Percentiles rank a stretch among this genome's conserved stretches.
phyloP scores from a whole-genome alignment of 2,329 filamentous ascomycete genomes.

The Fusarium kyushuense region DNA sequence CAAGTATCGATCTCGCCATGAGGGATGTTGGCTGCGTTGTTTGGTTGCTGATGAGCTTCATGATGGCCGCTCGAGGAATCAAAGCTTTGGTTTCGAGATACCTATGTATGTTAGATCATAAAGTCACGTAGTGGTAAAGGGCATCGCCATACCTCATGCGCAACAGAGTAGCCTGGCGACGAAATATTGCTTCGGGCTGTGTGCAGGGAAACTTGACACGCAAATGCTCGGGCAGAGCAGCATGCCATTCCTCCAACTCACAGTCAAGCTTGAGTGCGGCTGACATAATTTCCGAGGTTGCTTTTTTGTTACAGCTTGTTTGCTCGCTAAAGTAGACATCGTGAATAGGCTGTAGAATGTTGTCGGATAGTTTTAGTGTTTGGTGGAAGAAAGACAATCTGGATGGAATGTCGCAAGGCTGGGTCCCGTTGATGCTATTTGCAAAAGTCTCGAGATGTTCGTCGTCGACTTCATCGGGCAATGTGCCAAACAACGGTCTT shows the following conservation, averaged over 20 bases:
- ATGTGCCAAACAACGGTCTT: conserved; percentile 24
- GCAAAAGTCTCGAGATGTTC: conserved; percentile 37
- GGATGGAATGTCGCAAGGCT: conserved; percentile 39
- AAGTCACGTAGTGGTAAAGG: rapidly evolving
- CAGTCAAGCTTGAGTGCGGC: conserved; percentile 38
- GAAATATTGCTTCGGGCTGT: conserved; percentile 36
- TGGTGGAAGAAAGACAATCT: conserved; percentile 44
- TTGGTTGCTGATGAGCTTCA: conserved; percentile 35
- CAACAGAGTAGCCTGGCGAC: conserved; percentile 42
- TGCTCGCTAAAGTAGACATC: conserved; percentile 23
- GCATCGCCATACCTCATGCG: conserved; percentile 34
- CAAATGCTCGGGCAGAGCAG: conserved; percentile 38
- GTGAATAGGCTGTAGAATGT: conserved; percentile 40
- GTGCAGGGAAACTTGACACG: conserved; percentile 34
- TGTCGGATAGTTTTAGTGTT: conserved; percentile 37
- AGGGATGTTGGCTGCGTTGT: conserved; percentile 17
- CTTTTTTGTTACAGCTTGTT: conserved; percentile 2
- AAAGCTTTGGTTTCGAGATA: conserved; percentile 45
- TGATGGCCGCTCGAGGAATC: conserved; percentile 39
- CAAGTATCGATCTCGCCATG: conserved; percentile 38
- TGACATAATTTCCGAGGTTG: conserved; percentile 26
- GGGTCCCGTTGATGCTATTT: conserved; percentile 14
- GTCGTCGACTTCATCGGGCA: conserved; percentile 45
- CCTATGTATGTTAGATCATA: conserved; percentile 16
- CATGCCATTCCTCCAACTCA: conserved; percentile 42